These are phyloP conservation scores for Strigomonas oncopelti DNA, from an alignment of 208 protist genomes.

Conservation along the genomic window DNA sequence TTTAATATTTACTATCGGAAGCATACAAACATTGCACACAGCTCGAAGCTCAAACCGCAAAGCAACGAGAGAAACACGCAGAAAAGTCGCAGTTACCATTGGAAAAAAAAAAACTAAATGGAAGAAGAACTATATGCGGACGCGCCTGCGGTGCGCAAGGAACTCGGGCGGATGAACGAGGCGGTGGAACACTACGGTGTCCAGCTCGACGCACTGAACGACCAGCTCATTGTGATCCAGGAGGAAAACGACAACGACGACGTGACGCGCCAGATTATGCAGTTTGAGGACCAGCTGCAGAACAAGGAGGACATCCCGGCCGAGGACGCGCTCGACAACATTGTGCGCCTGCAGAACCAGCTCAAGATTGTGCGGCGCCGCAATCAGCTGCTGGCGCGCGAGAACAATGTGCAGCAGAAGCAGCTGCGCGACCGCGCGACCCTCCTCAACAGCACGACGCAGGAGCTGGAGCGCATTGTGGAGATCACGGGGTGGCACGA, in stretches of 20 bases:
- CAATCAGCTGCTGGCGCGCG: constrained; percentile 68
- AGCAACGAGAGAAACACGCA: no score
- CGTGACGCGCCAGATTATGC: constrained; percentile 55
- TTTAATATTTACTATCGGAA: constrained; percentile 2
- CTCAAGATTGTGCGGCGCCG: constrained; percentile 78
- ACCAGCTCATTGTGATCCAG: constrained; percentile 41
- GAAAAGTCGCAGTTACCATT: no score
- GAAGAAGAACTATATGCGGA: constrained; percentile 7
- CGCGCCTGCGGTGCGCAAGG: constrained; percentile 27
- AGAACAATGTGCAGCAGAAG: constrained; percentile 67
- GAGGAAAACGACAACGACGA: constrained; percentile 72
- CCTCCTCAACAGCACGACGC: constrained; percentile 34
- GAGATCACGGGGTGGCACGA: constrained; percentile 71
- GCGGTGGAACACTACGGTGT: constrained; percentile 48
- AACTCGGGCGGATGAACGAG: constrained; percentile 61
- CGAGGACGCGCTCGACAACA: constrained; percentile 80
- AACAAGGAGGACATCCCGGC: constrained; percentile 57
- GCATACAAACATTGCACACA: no score
- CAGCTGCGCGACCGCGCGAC: constrained; percentile 55
- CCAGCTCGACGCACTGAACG: constrained; percentile 51
- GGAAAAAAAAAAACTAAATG: constrained; percentile 6
- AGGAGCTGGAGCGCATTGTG: constrained; percentile 44
- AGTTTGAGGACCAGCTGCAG: constrained; percentile 43
- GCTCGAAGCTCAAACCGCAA: no score
- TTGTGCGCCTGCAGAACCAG: constrained; percentile 82